phyloP scores from a whole-genome alignment of 1,284 basidiomycete genomes.

The Leucoagaricus sp. region DNA sequence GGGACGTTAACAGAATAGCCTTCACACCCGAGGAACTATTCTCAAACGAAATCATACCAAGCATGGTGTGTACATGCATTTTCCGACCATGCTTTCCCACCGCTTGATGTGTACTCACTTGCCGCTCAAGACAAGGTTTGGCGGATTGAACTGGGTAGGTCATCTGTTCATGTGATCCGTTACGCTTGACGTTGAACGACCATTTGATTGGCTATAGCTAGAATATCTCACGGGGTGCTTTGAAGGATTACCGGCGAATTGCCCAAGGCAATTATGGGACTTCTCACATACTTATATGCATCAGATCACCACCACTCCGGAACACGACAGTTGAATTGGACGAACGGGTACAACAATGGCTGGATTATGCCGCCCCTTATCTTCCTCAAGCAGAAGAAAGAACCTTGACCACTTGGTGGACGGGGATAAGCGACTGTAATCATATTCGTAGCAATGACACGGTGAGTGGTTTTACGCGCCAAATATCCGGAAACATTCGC shows the following conservation, averaged over 20 bases:
- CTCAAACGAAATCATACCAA: slow-evolving; percentile 2
- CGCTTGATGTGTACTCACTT: neutral
- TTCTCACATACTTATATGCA: neutral
- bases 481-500: too few relatives aligned
- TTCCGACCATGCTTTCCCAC: neutral
- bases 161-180: neutral
- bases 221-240: slow-evolving; percentile 12
- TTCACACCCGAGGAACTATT: slow-evolving; percentile 8
- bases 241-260: neutral
- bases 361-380: slow-evolving; percentile 6
- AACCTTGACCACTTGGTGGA: slow-evolving; percentile 12
- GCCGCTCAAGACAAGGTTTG: slow-evolving; percentile 5
- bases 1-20: slow-evolving; percentile 4
- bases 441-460: neutral
- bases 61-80: neutral
- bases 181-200: neutral
- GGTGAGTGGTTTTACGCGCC: too few relatives aligned
- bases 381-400: neutral
- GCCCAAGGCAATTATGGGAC: neutral
- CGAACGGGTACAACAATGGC: slow-evolving; percentile 5
- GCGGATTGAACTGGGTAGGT: slow-evolving; percentile 12
- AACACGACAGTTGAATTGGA: slow-evolving; percentile 4
- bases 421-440: neutral
- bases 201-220: neutral
- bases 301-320: neutral